Base-by-base conservation (phyloP, 805 yeast genomes). In the Candida oleophila region DNA sequence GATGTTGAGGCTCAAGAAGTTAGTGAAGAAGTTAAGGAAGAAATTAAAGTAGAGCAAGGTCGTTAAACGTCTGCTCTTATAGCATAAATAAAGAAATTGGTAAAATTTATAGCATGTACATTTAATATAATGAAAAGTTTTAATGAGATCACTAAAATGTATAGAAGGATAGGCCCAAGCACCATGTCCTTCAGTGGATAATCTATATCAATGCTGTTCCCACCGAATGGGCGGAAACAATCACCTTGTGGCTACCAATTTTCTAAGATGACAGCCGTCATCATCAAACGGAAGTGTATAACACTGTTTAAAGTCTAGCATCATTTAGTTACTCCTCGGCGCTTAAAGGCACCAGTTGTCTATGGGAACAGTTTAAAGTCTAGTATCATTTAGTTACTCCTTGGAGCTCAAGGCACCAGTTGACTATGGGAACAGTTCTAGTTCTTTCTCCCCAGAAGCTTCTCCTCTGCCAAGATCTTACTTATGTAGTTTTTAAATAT, bases 401-500 rank as follows among this genome's bases (percentile, higher is more conserved):
- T 25, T 25, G 5, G 30, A 7, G 11, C 11, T 25, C 30, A 25
- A 7, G 30, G 5, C 9, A 7, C 30, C 11, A 25, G 5, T 7
- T 25, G 5, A 25, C 30, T 25, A 25, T 25, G 11, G n/a, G n/a
- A n/a, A n/a, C n/a, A n/a, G n/a, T n/a, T n/a, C 30, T 25, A 25
- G 11, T 7, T 25, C 30, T 25, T 25, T 25, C 30, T 34, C 11
- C 33, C 30, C 30, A 32, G 11, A 21, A 48, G 21, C n/a, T 20
- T 12, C 32, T 66, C 69, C 54, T 69, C 71, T 7, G 48, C 54
- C 38, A 65, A 64, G 9, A 82, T 58, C 19, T 62, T 66, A n/a
- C 63, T 62, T 1, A 73, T 71, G 58, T 83, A 83, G 19, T 66
- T 70, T n/a, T 67, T 59, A 55, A 81, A 85, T 1, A 67, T 57